Evolutionary conservation across 805 yeast species (phyloP), one percentile per base, ranked within the genome.

Genomic region (Lachancea lanzarotensis): DNA sequence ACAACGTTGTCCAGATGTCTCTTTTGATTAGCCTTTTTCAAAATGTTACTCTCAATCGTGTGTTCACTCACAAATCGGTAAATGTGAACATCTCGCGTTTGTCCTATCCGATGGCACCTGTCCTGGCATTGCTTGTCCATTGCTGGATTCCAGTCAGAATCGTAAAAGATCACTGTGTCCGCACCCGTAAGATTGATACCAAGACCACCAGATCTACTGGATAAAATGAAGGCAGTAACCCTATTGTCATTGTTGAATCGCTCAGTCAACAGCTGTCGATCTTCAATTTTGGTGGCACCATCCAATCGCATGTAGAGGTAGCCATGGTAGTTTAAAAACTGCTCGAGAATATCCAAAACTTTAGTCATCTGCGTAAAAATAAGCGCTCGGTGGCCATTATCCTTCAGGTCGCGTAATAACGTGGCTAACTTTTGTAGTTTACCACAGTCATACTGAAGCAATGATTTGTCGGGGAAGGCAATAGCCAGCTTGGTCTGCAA

Each of bases 121-220:
- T 93, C 99, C 66, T 93, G 98, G 68, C 98, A 93, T 67, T 93
- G 99, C 60, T 89, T 88, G 64, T 93, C 99, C 97, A 93, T 93
- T 1, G 98, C 95, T 2, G 99, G 99, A 61, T 93, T 93, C 98
- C 98, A 91, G 66, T 91, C 98, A 2, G 96, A 88, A 66, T 93
- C 99, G 63, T 95, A 93, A 67, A 93, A 95, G 7, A 93, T 88
- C 36, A 93, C 99, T 0, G 98, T 93, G 59, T 93, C 99, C 0
- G 99, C 99, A 60, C 98, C 99, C 0, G 98, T 93, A 52, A 93
- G 69, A 59, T 93, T 93, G 63, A 93, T 93, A 62, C 99, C 99
- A 54, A 95, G 73, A 31, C 99, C 99, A 64, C 99, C 99, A 2
- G 98, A 93, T 66, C 99, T 79, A 2, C 97, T 88, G 3, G 96